phyloP scores from a whole-genome alignment of 495 filamentous ascomycete genomes.

The Aspergillus mulundensis region DNA sequence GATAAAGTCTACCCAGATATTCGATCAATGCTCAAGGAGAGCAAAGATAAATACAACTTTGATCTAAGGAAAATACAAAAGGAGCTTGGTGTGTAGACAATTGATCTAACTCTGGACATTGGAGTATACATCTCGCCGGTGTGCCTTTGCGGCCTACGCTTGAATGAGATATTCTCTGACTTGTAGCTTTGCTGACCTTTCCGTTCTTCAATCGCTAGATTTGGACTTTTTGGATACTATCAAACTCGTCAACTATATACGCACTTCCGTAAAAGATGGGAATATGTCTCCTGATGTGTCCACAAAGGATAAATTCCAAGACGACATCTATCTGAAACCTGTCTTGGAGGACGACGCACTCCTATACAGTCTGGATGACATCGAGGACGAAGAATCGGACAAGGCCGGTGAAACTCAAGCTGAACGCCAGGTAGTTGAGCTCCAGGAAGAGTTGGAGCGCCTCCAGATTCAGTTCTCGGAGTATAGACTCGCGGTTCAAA shows the following conservation, averaged over 20 bases:
- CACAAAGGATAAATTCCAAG: conserved; percentile 55
- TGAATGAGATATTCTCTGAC: background rate
- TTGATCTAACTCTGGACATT: conserved; percentile 10
- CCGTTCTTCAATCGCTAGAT: conserved; percentile 31
- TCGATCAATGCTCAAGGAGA: conserved; percentile 64
- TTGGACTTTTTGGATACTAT: conserved; percentile 81
- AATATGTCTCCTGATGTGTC: conserved; percentile 52
- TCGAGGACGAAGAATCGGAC: conserved; percentile 39
- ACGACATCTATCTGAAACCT: conserved; percentile 76
- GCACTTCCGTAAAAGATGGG: conserved; percentile 50
- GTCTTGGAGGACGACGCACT: conserved; percentile 87
- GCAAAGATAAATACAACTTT: conserved; percentile 65
- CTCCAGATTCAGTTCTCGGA: conserved; percentile 64
- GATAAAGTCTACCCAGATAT: conserved; percentile 63
- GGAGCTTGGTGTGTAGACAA: conserved; percentile 51
- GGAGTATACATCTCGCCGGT: conserved; percentile 12
- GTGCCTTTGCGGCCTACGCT: conserved; percentile 9
- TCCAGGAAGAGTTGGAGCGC: conserved; percentile 64
- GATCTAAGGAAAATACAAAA: conserved; percentile 66
- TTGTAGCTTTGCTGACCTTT: conserved; percentile 19
- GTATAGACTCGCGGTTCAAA: conserved; percentile 64
- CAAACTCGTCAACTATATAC: conserved; percentile 82
- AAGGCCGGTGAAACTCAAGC: conserved; percentile 28
- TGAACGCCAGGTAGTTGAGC: conserved; percentile 57
- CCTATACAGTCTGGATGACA: conserved; percentile 76